These are phyloP conservation scores for Ophiognomonia clavigignenti-juglandacearum DNA, from an alignment of 2,329 filamentous ascomycete species.

Conservation along the genomic window DNA sequence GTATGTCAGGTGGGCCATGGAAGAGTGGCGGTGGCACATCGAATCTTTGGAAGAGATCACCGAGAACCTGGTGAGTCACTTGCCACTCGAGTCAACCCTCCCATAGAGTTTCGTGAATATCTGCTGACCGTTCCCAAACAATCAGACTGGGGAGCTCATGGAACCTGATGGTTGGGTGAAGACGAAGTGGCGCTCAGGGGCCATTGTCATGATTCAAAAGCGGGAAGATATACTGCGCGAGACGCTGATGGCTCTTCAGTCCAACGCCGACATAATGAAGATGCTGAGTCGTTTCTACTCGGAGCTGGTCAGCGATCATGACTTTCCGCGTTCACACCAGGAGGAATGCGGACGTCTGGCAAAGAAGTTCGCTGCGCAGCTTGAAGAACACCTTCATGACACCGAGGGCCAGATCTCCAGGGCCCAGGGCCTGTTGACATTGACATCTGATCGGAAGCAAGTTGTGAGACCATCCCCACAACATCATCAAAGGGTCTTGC, in stretches of 20 bases:
- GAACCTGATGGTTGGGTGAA: not conserved
- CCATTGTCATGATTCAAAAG: constrained; percentile 24
- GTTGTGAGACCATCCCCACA: constrained; percentile 20
- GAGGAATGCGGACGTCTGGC: constrained; percentile 8
- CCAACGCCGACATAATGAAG: constrained; percentile 32
- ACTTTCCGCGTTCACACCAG: constrained; percentile 18
- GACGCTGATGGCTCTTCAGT: constrained; percentile 30
- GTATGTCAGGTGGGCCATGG: constrained; percentile 33
- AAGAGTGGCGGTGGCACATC: constrained; percentile 38
- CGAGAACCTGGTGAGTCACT: constrained; percentile 5
- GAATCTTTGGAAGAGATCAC: constrained; percentile 29
- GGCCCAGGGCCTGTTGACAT: constrained; percentile 28
- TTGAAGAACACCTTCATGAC: constrained; percentile 17
- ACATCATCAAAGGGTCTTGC: not conserved
- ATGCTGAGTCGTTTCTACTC: constrained; percentile 26
- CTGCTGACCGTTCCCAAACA: not conserved
- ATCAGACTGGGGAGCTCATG: constrained; percentile 23
- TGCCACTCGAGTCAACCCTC: not conserved
- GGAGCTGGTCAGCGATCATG: constrained; percentile 17
- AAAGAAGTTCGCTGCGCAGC: constrained; percentile 5
- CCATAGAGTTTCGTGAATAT: not conserved
- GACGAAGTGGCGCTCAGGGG: not conserved
- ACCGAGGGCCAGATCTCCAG: constrained; percentile 30
- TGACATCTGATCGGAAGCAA: constrained; percentile 30
- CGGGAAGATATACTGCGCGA: constrained; percentile 33